phyloP scores from a whole-genome alignment of 441 rosid genomes.

The Aleurites moluccanus region DNA sequence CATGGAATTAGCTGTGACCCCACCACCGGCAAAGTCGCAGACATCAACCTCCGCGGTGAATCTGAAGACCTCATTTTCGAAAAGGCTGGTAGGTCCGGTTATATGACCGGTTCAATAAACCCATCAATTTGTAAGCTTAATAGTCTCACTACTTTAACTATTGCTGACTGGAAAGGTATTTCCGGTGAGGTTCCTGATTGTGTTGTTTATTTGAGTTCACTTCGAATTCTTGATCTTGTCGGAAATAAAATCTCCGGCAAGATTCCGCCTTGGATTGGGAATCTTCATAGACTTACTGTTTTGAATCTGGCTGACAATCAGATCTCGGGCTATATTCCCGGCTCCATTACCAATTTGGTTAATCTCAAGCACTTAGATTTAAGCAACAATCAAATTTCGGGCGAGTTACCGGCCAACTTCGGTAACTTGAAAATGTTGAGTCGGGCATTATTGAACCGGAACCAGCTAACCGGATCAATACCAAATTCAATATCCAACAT shows the following conservation, averaged over 20 bases:
- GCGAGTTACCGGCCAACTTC: constrained; percentile 40
- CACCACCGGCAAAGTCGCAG: constrained; percentile 60
- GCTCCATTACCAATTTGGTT: constrained; percentile 17
- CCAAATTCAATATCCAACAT: constrained; percentile 59
- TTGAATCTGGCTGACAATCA: constrained; percentile 32
- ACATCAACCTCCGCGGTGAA: constrained; percentile 83
- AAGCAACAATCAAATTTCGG: constrained; percentile 26
- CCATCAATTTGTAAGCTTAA: constrained; percentile 71
- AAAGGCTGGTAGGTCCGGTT: constrained; percentile 62
- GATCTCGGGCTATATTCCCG: constrained; percentile 25
- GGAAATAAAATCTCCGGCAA: constrained; percentile 26
- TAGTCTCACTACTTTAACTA: constrained; percentile 49
- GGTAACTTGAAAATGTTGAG: constrained; percentile 75
- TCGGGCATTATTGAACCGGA: constrained; percentile 68
- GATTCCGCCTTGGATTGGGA: constrained; percentile 30
- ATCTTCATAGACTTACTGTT: constrained; percentile 25
- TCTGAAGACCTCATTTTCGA: constrained; percentile 80
- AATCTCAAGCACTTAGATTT: constrained; percentile 29
- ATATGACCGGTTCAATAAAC: constrained; percentile 75
- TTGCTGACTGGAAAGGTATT: constrained; percentile 91
- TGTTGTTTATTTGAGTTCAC: constrained; percentile 50
- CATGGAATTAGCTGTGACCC: constrained; percentile 88
- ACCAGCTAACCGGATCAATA: constrained; percentile 66
- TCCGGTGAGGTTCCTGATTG: constrained; percentile 70
- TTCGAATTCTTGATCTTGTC: constrained; percentile 77